Percentiles rank a stretch among this genome's conserved stretches.
Conservation (phyloP, 2,329 filamentous ascomycete species). For the Fusarium zealandicum region DNA sequence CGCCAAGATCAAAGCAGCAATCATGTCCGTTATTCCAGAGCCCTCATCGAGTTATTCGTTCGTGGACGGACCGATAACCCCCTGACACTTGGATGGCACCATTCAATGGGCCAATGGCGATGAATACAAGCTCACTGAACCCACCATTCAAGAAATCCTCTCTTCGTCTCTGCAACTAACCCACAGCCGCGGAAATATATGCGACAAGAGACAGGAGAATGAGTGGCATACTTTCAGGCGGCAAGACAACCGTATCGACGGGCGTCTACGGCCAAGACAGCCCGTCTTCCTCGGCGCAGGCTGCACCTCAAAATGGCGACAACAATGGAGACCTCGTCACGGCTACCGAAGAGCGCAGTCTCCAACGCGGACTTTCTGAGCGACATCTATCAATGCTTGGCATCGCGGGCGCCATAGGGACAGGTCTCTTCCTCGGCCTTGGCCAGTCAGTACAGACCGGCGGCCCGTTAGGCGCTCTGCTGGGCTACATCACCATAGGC, state of each 20-base stretch:
- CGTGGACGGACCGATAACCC: slow-evolving; percentile 6
- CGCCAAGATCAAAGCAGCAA: slow-evolving; percentile 32
- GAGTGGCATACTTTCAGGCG: slow-evolving; percentile 19
- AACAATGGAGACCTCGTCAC: slow-evolving; percentile 36
- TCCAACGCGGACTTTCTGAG: slow-evolving; percentile 38
- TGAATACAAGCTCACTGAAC: slow-evolving; percentile 15
- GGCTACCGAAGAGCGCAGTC: slow-evolving; percentile 31
- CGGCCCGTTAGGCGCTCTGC: slow-evolving; percentile 50
- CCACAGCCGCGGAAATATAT: not conserved
- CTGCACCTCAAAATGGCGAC: not conserved
- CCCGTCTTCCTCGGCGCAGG: not conserved
- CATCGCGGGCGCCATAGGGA: slow-evolving; percentile 61
- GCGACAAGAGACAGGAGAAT: slow-evolving; percentile 14
- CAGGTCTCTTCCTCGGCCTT: slow-evolving; percentile 41
- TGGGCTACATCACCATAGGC: slow-evolving; percentile 55
- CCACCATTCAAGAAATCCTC: not conserved
- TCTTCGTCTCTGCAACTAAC: not conserved
- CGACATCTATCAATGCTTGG: slow-evolving; percentile 59
- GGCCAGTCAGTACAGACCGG: slow-evolving; percentile 54
- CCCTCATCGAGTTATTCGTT: slow-evolving; percentile 2
- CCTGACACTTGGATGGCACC: slow-evolving; percentile 24
- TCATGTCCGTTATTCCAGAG: slow-evolving; percentile 1
- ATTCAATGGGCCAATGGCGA: slow-evolving; percentile 24
- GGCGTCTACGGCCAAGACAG: slow-evolving; percentile 15
- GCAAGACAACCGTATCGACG: slow-evolving; percentile 9